A percentile compares a stretch with the other conserved stretches of the same genome.
phyloP scores from a whole-genome alignment of 108 stramenopile genomes.

The Nitzschia inconspicua region DNA sequence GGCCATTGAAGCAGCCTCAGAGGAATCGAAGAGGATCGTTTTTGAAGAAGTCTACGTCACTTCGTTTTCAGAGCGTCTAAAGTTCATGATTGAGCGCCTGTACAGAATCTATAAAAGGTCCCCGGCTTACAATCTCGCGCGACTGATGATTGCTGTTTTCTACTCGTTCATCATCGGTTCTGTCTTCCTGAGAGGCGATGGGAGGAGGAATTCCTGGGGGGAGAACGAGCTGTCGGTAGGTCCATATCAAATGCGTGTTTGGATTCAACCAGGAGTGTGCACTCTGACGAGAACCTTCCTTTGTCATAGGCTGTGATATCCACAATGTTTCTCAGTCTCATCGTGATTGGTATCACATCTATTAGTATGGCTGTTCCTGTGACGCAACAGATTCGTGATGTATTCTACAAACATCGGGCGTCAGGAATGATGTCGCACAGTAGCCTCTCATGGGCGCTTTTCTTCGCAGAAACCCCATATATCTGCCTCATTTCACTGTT shows the following conservation, averaged over 20 bases:
- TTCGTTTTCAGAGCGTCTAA: slow-evolving; percentile 17
- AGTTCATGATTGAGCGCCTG: slow-evolving; percentile 10
- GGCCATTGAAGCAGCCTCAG: slow-evolving; percentile 2
- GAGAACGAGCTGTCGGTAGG: too few species aligned
- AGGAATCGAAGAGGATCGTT: slow-evolving; percentile 18
- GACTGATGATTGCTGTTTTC: slow-evolving; percentile 41
- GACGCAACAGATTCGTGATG: slow-evolving; percentile 54
- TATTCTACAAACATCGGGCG: slow-evolving; percentile 57
- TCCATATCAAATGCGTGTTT: too few species aligned
- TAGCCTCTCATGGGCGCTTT: too few species aligned
- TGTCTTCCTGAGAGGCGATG: slow-evolving; percentile 36
- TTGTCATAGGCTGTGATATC: slow-evolving; percentile 21
- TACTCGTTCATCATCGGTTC: slow-evolving; percentile 54
- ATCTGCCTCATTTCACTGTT: too few species aligned
- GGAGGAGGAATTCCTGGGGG: too few species aligned
- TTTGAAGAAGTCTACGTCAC: slow-evolving; percentile 28
- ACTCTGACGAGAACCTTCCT: slow-evolving; percentile 24
- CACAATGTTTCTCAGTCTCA: slow-evolving; percentile 35
- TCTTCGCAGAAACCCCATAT: too few species aligned
- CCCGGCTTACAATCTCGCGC: slow-evolving; percentile 61
- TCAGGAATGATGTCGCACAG: too few species aligned
- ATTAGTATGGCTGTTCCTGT: slow-evolving; percentile 49
- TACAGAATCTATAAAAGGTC: slow-evolving; percentile 57
- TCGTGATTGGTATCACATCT: slow-evolving; percentile 49
- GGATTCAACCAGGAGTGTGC: slow-evolving; percentile 2